Base-by-base conservation (phyloP, 176 grass and related monocot genomes). In the Zea luxurians region DNA sequence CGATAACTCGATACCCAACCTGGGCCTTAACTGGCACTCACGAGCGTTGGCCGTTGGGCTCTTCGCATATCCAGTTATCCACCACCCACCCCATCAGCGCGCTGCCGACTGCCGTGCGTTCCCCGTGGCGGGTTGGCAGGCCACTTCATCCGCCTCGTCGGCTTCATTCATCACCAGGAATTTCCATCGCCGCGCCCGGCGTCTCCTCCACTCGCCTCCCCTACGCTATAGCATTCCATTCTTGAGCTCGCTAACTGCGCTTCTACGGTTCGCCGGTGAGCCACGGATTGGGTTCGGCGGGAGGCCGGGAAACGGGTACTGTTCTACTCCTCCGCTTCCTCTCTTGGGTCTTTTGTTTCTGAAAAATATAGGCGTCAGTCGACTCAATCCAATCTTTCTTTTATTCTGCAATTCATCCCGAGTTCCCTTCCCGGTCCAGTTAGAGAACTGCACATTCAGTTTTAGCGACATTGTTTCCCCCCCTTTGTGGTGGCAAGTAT, bases 91-190 rank as follows among this genome's bases (percentile, higher is more conserved):
- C 27, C 50, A 55, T n/a, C 16, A 55, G 52, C 52, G 38, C 38
- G 3, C 4, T 4, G 38, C 4, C 4, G 38, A 4, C 38, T 40
- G 0, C 38, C 2, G 2, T 40, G 38, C 48, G 48, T 78, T 48
- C 76, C 15, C 78, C 77, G 52, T 61, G 66, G 66, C 78, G 21
- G 42, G 43, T 15, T 47, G 79, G 27, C 79, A 68, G 79, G 27
- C 79, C 79, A 81, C 69, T 36, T 64, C 79, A 82, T 64, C 59
- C 45, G 58, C 37, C 59, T 53, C 52, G 11, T 61, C 79, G 47
- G 0, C 79, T 38, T 82, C 80, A 18, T 0, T 6, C 41, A 42
- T 42, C 46, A 27, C 27, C 27, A 27, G 21, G 21, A 35, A 61
- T 27, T 34, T 20, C 9, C 59, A 61, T 34, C 20, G 58, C 58